phyloP scores from a whole-genome alignment of 306 rosid species.

The Glycine latifolia region DNA sequence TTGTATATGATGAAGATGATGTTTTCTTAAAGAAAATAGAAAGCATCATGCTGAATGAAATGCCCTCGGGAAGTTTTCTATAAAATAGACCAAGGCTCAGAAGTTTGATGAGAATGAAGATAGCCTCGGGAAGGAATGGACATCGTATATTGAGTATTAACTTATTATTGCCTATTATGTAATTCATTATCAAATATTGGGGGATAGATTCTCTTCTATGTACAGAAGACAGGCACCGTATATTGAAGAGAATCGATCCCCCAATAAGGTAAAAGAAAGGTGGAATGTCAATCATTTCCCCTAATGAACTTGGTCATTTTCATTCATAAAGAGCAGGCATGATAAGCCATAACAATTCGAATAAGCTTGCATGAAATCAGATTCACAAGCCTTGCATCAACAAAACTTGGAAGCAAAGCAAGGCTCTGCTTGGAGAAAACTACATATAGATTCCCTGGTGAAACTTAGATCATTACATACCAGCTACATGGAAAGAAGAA shows the following conservation, averaged over 20 bases:
- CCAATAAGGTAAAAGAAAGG: background rate
- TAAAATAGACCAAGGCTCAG: constrained; percentile 34
- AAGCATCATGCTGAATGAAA: too few relatives aligned
- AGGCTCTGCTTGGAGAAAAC: background rate
- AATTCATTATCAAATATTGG: background rate
- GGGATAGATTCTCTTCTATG: background rate
- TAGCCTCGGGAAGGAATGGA: background rate
- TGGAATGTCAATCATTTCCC: background rate
- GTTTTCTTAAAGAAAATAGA: constrained; percentile 57
- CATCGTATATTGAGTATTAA: background rate
- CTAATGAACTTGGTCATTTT: background rate
- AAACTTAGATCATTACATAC: constrained; percentile 55
- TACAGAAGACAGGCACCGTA: too few relatives aligned
- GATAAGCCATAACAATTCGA: background rate
- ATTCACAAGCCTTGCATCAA: constrained; percentile 25
- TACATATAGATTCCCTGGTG: constrained; percentile 10
- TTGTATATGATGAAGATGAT: constrained; percentile 93
- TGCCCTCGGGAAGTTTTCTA: background rate
- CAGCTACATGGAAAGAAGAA: constrained; percentile 90
- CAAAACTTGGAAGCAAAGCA: constrained; percentile 15
- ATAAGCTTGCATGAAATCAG: constrained; percentile 16
- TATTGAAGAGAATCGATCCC: background rate
- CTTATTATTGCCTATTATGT: background rate
- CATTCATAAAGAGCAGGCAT: background rate
- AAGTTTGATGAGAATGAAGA: background rate